These are phyloP conservation scores for Hysterium pulicare DNA, from an alignment of 2,329 filamentous ascomycete genomes.

Conservation along the genomic window DNA sequence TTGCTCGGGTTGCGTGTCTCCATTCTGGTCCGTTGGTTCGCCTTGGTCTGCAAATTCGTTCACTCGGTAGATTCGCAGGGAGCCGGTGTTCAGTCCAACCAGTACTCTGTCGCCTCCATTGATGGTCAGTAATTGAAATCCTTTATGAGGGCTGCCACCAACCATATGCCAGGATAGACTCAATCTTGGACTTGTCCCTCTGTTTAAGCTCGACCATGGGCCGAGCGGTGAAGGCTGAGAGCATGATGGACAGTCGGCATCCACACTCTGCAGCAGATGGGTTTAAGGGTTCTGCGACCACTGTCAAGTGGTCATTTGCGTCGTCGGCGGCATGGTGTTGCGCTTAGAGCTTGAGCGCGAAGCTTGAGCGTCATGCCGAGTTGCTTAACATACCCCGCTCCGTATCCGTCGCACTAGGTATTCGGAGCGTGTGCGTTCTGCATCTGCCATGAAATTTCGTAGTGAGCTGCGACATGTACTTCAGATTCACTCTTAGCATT, in stretches of 20 bases:
- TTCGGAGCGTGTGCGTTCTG: too few species aligned
- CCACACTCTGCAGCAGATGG: neutral
- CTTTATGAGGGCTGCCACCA: too few species aligned
- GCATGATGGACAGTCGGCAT: slow-evolving; percentile 55
- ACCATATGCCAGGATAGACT: slow-evolving; percentile 91
- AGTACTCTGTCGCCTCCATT: slow-evolving; percentile 76
- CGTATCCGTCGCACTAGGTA: too few species aligned
- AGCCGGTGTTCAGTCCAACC: slow-evolving; percentile 86
- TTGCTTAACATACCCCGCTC: too few species aligned
- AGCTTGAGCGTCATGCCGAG: slow-evolving; percentile 23
- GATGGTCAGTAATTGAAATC: slow-evolving; percentile 22
- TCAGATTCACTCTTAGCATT: too few species aligned
- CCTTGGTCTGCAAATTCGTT: slow-evolving; percentile 60
- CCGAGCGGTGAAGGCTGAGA: slow-evolving; percentile 94
- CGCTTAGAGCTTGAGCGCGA: slow-evolving; percentile 11
- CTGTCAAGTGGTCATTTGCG: slow-evolving; percentile 9
- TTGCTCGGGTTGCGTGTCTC: slow-evolving; percentile 40
- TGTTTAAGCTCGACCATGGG: slow-evolving; percentile 95
- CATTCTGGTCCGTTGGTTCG: slow-evolving; percentile 31
- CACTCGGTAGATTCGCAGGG: slow-evolving; percentile 84
- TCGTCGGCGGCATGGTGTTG: slow-evolving; percentile 18
- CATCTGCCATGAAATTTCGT: too few species aligned
- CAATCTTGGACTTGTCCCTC: slow-evolving; percentile 95
- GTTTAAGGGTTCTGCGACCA: slow-evolving; percentile 16
- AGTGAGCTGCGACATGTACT: too few species aligned